Evolutionary conservation across 2,329 filamentous ascomycete species (phyloP), one percentile per base, ranked within the genome.

Genomic region (Drechslerella stenobrocha): DNA sequence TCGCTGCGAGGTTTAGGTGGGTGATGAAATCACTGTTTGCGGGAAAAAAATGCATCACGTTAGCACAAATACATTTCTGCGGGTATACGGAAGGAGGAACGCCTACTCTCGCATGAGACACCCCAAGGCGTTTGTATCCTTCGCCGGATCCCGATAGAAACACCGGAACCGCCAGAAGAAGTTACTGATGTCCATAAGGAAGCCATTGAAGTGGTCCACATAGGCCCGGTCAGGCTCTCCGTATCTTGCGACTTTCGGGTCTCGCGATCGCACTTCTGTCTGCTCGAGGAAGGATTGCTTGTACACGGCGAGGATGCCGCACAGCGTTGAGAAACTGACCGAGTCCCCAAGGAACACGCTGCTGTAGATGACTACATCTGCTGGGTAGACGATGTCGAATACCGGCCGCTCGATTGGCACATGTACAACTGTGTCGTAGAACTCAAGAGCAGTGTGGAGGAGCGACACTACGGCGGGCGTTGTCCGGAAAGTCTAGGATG

Each of bases 101-200:
- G 37, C 71, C 42, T 69, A 73, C 70, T 72, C 69, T 0, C 79
- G 76, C 51, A 83, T 77, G 6, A 82, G 75, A 70, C 83, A 82
- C 2, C 81, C 83, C 13, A 80, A 72, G 2, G 82, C 79, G 72
- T 84, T 84, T n/a, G 81, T 77, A 70, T 92, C 88, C 78, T 9
- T 78, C 78, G 61, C 83, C 83, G 71, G 70, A 45, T 72, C 70
- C 45, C 64, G 46, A 22, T 61, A 70, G 18, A 69, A 67, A 23
- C 60, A 63, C 28, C 69, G 57, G 64, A 95, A 86, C 0, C 89
- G 83, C 89, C 89, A 95, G 46, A 93, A 76, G 51, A 88, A 84
- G 74, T 95, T 95, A 78, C 89, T 91, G 28, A 90, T 82, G 74
- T 95, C 90, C 84, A 93, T 91, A 28, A 95, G 81, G 74, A 87